These are phyloP conservation scores for Thelonectria rubi DNA, from an alignment of 2,329 filamentous ascomycete genomes.

Conservation along the genomic window DNA sequence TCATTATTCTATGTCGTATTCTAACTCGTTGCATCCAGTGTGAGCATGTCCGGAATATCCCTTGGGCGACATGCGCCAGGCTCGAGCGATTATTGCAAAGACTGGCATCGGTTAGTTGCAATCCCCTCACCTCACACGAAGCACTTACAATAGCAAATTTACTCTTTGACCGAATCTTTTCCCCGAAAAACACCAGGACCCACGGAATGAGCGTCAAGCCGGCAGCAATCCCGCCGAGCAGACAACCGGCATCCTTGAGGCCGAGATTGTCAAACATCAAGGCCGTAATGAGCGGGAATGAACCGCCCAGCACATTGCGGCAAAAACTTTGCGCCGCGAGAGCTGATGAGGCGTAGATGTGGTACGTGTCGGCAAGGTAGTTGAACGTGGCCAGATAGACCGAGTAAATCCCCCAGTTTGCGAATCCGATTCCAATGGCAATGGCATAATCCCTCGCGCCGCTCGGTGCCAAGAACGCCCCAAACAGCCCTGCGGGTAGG, in stretches of 20 bases:
- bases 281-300: constrained; percentile 80
- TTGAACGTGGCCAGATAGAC: constrained; percentile 93
- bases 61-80: not conserved
- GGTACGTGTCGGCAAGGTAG: constrained; percentile 89
- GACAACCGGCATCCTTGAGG: constrained; percentile 73
- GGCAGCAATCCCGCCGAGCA: constrained; percentile 77
- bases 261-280: constrained; percentile 79
- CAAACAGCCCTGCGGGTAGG: constrained; percentile 80
- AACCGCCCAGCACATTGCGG: constrained; percentile 82
- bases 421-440: constrained; percentile 71
- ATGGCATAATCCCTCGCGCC: constrained; percentile 41
- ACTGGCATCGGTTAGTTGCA: constrained; percentile 20
- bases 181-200: constrained; percentile 82
- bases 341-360: constrained; percentile 84
- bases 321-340: constrained; percentile 88
- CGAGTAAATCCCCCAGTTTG: constrained; percentile 86
- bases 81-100: constrained; percentile 27
- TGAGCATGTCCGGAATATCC: too few relatives aligned
- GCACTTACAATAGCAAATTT: constrained; percentile 73
- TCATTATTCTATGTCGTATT: not conserved
- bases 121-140: fast-evolving
- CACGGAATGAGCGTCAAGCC: constrained; percentile 84
- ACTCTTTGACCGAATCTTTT: constrained; percentile 77
- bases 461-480: constrained; percentile 44
- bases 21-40: not conserved